Conservation (phyloP, 345 rosid species). For the Salix dunnii region DNA sequence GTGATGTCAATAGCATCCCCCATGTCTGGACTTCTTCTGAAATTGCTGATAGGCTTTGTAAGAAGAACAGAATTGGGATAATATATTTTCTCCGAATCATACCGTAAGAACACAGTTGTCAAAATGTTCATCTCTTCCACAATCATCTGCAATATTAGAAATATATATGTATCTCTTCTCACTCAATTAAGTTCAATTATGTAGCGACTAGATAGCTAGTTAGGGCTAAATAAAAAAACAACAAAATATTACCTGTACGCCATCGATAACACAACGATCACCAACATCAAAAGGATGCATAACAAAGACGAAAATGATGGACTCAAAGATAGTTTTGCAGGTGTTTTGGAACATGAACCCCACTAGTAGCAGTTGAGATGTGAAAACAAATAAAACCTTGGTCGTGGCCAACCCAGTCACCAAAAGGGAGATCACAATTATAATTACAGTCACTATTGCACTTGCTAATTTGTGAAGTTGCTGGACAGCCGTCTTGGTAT, state of each 20-base stretch:
- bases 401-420: slow-evolving; percentile 60
- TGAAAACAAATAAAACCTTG: slow-evolving; percentile 54
- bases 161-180: not conserved
- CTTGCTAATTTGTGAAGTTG: slow-evolving; percentile 77
- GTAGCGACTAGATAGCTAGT: not conserved
- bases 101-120: slow-evolving; percentile 65
- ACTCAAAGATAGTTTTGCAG: slow-evolving; percentile 74
- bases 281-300: slow-evolving; percentile 88
- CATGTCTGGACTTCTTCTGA: slow-evolving; percentile 60
- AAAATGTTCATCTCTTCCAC: slow-evolving; percentile 92
- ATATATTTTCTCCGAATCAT: slow-evolving; percentile 75
- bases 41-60: slow-evolving; percentile 58
- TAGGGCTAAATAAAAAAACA: not conserved
- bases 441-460: slow-evolving; percentile 48
- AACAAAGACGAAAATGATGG: slow-evolving; percentile 75
- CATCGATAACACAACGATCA: slow-evolving; percentile 75
- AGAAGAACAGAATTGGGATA: slow-evolving; percentile 68
- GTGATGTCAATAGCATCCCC: slow-evolving; percentile 45
- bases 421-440: slow-evolving; percentile 50
- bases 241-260: slow-evolving; percentile 50
- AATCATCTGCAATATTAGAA: slow-evolving; percentile 43
- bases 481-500: slow-evolving; percentile 73
- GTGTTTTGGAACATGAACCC: slow-evolving; percentile 81
- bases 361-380: slow-evolving; percentile 61
- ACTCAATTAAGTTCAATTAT: not conserved